Percentiles rank a stretch among this genome's conserved stretches.
Evolutionary conservation across 176 grass and related monocot genomes (phyloP).

Genomic region (Musa itinerans): DNA sequence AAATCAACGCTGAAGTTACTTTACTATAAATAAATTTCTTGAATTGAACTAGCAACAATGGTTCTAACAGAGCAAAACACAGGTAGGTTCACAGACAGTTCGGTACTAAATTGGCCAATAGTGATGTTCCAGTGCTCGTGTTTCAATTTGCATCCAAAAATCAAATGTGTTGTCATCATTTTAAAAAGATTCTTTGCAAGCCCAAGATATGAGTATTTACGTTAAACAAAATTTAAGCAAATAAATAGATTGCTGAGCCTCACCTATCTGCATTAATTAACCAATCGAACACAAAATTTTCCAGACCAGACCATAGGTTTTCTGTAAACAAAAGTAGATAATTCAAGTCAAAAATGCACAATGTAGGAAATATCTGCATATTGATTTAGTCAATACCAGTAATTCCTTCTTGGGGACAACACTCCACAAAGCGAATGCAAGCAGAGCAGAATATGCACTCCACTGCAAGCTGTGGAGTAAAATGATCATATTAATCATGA

Average conservation of each 20-base stretch:
- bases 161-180: neutral
- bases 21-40: too few relatives aligned
- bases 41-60: too few relatives aligned
- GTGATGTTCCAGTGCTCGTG: too few relatives aligned
- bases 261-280: conserved; percentile 98
- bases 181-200: neutral
- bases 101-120: too few relatives aligned
- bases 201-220: neutral
- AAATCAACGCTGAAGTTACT: too few relatives aligned
- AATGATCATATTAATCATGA: conserved; percentile 20
- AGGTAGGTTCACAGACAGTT: too few relatives aligned
- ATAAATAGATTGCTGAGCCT: conserved; percentile 19
- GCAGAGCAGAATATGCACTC: conserved; percentile 99
- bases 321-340: conserved; percentile 44
- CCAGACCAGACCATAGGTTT: conserved; percentile 87
- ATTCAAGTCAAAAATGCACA: conserved; percentile 21
- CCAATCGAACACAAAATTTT: conserved; percentile 96
- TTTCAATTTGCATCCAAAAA: too few relatives aligned
- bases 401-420: conserved; percentile 93
- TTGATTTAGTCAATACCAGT: conserved; percentile 48
- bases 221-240: neutral
- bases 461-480: conserved; percentile 65
- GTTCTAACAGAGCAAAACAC: too few relatives aligned
- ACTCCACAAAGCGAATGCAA: conserved; percentile 85
- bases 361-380: conserved; percentile 1